Conservation (phyloP, 495 filamentous ascomycete genomes). For the Penicillium desertorum region DNA sequence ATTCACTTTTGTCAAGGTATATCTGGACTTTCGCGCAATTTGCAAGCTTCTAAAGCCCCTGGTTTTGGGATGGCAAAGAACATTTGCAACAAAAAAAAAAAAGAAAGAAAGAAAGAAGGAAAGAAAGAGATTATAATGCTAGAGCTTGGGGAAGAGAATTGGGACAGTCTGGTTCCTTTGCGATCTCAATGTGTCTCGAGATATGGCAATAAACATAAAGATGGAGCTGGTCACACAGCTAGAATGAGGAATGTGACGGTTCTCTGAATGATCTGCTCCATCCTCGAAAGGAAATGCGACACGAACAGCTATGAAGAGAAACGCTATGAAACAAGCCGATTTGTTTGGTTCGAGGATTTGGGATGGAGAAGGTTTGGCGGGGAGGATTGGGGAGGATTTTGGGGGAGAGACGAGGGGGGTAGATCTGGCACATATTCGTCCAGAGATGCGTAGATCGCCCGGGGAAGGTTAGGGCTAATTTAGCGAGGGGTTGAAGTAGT, state of each 20-base stretch:
- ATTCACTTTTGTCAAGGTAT: background rate
- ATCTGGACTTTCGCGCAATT: background rate
- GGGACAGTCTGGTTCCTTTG: constrained; percentile 2
- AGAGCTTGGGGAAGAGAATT: constrained; percentile 4
- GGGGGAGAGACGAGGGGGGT: background rate
- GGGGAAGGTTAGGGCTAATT: background rate
- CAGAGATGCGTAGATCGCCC: background rate
- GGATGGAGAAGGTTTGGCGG: background rate
- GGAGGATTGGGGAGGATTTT: background rate
- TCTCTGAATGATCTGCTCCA: background rate
- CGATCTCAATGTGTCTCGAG: constrained; percentile 6
- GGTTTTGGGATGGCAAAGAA: background rate
- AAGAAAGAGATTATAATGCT: background rate
- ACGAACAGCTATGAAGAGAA: background rate
- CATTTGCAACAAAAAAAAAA: background rate
- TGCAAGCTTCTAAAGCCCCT: background rate
- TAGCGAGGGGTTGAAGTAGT: constrained; percentile 1
- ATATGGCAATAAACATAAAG: constrained; percentile 5
- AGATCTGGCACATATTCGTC: background rate
- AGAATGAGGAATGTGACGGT: background rate
- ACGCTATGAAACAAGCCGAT: background rate
- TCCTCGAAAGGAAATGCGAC: background rate
- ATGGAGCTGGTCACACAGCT: constrained; percentile 2
- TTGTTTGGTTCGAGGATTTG: background rate
- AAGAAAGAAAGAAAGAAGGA: background rate